Conservation (phyloP, 257 asterid genomes). For the Solanum corneliomulleri region DNA sequence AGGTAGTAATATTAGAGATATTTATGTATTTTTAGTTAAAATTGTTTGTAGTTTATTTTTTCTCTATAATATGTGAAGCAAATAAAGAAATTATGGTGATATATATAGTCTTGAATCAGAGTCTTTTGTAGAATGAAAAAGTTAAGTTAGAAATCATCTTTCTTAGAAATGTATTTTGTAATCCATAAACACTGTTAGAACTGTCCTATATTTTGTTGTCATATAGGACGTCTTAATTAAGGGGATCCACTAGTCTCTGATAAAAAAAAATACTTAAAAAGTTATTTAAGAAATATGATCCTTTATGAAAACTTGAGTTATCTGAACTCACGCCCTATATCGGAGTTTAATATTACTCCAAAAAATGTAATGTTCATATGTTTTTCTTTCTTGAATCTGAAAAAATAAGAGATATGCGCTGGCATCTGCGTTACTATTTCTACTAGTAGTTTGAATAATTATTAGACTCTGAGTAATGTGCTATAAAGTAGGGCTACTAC, state of each 20-base stretch:
- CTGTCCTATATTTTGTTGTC: too few relatives aligned
- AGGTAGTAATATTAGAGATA: not conserved
- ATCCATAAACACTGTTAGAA: not conserved
- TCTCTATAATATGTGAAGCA: not conserved
- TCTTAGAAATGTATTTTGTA: not conserved
- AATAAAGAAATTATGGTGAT: not conserved
- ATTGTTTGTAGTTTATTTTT: not conserved
- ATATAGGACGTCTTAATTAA: too few relatives aligned
- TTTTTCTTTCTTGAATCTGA: not conserved
- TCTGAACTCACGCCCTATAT: too few relatives aligned
- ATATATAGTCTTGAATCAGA: not conserved
- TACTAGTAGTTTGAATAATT: not conserved
- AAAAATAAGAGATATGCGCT: not conserved
- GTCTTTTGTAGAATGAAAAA: not conserved
- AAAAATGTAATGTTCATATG: too few relatives aligned
- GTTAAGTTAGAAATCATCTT: not conserved
- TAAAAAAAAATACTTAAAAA: too few relatives aligned
- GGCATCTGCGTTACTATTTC: not conserved
- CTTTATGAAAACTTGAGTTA: too few relatives aligned
- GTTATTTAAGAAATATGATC: too few relatives aligned
- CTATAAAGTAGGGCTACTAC: not conserved
- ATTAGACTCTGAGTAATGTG: not conserved
- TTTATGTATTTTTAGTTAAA: not conserved
- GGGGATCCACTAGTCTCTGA: rapidly evolving
- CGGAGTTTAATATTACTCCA: too few relatives aligned